These are phyloP conservation scores for Eucalyptus brandiana DNA, from an alignment of 345 rosid genomes.

Conservation along the genomic window DNA sequence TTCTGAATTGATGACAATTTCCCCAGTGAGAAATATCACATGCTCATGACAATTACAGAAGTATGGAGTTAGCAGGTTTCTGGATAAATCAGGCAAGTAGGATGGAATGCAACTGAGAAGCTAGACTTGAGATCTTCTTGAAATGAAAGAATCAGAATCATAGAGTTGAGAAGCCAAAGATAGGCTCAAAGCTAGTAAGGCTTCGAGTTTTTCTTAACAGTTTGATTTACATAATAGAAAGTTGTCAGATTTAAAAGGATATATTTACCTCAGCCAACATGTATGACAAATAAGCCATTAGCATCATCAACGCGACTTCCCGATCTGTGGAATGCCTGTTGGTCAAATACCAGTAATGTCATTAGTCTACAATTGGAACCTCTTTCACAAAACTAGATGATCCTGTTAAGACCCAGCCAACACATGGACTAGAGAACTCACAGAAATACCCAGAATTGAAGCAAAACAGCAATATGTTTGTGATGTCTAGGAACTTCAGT, in stretches of 20 bases:
- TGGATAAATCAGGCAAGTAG: not conserved
- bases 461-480: not conserved
- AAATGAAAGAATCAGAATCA: not conserved
- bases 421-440: not conserved
- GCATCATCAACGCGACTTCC: slow-evolving; percentile 55
- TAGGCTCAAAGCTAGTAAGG: not conserved
- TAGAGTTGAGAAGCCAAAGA: not conserved
- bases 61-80: not conserved
- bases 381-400: not conserved
- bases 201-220: not conserved
- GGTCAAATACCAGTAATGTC: not conserved
- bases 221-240: not conserved
- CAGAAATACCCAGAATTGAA: not conserved
- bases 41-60: not conserved
- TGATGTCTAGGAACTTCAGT: not conserved
- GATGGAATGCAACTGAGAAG: not conserved
- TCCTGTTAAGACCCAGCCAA: not conserved
- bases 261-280: slow-evolving; percentile 57
- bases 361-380: not conserved
- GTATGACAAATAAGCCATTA: slow-evolving; percentile 62
- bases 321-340: slow-evolving; percentile 65
- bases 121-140: not conserved
- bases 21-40: not conserved
- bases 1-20: not conserved
- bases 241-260: not conserved